A percentile compares a stretch with the other conserved stretches of the same genome.
Conservation (phyloP, 148 eudicot species). For the Rheum nobile region DNA sequence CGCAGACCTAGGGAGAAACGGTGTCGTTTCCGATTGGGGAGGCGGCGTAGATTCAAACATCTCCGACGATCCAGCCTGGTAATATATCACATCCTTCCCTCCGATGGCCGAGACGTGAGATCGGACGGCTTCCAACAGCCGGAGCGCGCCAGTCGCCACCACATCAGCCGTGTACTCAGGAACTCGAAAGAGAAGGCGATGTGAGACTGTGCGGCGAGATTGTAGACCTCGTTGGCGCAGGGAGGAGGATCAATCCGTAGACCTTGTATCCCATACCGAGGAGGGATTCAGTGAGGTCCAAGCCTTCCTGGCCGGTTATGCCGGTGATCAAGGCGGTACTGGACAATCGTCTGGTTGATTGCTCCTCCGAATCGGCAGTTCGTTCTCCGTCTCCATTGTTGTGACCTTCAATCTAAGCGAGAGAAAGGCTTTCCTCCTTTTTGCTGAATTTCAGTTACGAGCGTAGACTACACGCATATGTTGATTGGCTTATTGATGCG, state of each 20-base stretch:
- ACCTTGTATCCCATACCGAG: slow-evolving; percentile 56
- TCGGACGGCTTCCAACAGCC: slow-evolving; percentile 69
- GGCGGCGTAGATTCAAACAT: slow-evolving; percentile 92
- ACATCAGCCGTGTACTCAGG: slow-evolving; percentile 93
- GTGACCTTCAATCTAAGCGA: not conserved
- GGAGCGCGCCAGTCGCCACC: slow-evolving; percentile 72
- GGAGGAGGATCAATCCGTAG: slow-evolving; percentile 73
- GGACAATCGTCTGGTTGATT: not conserved
- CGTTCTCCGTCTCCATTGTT: slow-evolving; percentile 1
- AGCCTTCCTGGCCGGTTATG: slow-evolving; percentile 90
- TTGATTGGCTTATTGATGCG: not conserved
- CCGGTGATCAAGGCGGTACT: slow-evolving; percentile 60
- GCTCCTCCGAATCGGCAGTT: not conserved
- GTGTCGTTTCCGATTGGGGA: slow-evolving; percentile 61
- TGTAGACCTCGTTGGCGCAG: slow-evolving; percentile 86
- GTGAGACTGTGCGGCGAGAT: slow-evolving; percentile 89
- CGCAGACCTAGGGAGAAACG: slow-evolving; percentile 89
- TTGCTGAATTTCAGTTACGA: not conserved
- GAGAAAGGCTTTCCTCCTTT: too few species aligned
- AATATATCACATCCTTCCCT: slow-evolving; percentile 48
- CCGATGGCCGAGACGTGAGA: slow-evolving; percentile 64
- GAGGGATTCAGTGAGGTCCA: slow-evolving; percentile 82
- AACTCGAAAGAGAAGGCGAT: slow-evolving; percentile 91
- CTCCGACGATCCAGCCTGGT: slow-evolving; percentile 90
- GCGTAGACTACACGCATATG: not conserved